Percentiles rank a stretch among this genome's conserved stretches.
phyloP scores from a whole-genome alignment of 306 rosid species.

The Lithocarpus polystachyus region DNA sequence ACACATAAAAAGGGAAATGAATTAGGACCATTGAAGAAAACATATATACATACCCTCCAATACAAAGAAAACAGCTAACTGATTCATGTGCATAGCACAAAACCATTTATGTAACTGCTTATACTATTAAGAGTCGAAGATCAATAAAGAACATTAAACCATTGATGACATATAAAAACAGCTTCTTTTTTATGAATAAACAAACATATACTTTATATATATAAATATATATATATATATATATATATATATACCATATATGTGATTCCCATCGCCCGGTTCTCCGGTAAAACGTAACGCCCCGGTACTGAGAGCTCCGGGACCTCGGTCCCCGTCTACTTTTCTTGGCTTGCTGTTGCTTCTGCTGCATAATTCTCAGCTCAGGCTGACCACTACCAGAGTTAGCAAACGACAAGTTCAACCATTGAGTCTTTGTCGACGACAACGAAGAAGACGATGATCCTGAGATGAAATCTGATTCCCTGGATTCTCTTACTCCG shows the following conservation, averaged over 20 bases:
- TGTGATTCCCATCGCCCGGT: slow-evolving; percentile 76
- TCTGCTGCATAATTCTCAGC: slow-evolving; percentile 37
- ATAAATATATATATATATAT: not conserved
- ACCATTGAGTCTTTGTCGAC: slow-evolving; percentile 37
- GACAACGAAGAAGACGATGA: slow-evolving; percentile 1
- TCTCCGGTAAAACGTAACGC: slow-evolving; percentile 59
- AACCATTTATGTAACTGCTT: not conserved
- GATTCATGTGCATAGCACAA: not conserved
- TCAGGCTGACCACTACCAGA: slow-evolving; percentile 21
- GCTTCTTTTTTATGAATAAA: not conserved
- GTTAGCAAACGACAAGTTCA: slow-evolving; percentile 42
- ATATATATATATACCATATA: slow-evolving; percentile 38
- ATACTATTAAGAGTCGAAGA: too few species aligned
- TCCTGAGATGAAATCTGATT: slow-evolving; percentile 4
- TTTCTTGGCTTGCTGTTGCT: slow-evolving; percentile 34
- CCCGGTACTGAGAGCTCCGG: slow-evolving; percentile 63
- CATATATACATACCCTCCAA: too few species aligned
- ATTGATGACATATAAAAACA: not conserved
- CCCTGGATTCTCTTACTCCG: slow-evolving; percentile 21
- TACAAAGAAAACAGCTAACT: too few species aligned
- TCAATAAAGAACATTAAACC: not conserved
- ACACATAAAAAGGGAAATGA: not conserved
- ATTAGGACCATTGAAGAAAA: not conserved
- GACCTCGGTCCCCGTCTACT: slow-evolving; percentile 59
- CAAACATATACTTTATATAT: not conserved